phyloP scores from a whole-genome alignment of 2,329 filamentous ascomycete species.

The Calonectria henricotiae region DNA sequence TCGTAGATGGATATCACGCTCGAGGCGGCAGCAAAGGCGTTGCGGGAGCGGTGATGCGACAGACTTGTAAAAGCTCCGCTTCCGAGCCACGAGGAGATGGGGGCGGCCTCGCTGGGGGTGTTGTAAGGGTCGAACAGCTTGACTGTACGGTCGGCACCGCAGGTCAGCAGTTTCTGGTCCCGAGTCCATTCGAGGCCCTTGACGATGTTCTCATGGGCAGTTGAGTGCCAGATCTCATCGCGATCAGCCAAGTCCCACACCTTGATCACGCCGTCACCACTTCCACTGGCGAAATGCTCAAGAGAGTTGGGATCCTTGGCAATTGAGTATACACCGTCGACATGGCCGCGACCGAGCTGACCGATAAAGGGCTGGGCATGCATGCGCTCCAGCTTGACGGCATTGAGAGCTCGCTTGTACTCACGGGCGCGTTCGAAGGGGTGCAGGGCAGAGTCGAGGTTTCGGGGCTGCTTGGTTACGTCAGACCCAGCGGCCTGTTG shows the following conservation, averaged over 20 bases:
- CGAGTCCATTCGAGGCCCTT: conserved; percentile 93
- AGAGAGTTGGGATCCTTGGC: conserved; percentile 85
- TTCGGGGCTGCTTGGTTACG: conserved; percentile 77
- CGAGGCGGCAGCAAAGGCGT: conserved; percentile 85
- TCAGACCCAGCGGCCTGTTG: conserved; percentile 79
- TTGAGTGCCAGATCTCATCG: conserved; percentile 82
- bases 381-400: conserved; percentile 94
- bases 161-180: conserved; percentile 88
- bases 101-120: conserved; percentile 77
- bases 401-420: conserved; percentile 75
- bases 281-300: conserved; percentile 84
- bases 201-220: conserved; percentile 94
- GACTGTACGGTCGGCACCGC: conserved; percentile 87
- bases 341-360: conserved; percentile 90
- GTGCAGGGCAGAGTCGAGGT: conserved; percentile 88
- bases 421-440: conserved; percentile 93
- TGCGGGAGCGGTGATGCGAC: conserved; percentile 84
- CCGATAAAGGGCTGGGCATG: conserved; percentile 83
- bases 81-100: conserved; percentile 88
- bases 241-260: conserved; percentile 85
- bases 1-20: conserved; percentile 91
- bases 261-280: conserved; percentile 94
- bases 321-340: conserved; percentile 87
- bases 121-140: conserved; percentile 95
- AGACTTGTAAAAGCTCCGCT: conserved; percentile 86